phyloP scores from a whole-genome alignment of 805 yeast genomes.

The Yamadazyma sp. region DNA sequence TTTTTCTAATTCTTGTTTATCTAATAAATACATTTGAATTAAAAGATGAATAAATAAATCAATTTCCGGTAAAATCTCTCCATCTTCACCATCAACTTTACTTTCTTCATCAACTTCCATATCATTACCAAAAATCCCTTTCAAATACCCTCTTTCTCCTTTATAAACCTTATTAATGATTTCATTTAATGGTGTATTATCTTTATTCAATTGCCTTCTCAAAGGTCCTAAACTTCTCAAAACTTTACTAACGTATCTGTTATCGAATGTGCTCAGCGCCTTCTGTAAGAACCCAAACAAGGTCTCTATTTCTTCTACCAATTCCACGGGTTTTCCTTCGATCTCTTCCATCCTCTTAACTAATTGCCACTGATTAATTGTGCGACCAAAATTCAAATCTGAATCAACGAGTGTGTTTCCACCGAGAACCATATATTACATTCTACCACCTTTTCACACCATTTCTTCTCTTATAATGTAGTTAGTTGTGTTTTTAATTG shows the following conservation, averaged over 20 bases:
- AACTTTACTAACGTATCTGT: slow-evolving; percentile 82
- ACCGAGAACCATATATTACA: too few relatives aligned
- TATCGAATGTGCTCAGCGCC: slow-evolving; percentile 73
- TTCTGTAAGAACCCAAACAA: slow-evolving; percentile 49
- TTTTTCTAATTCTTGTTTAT: slow-evolving; percentile 47
- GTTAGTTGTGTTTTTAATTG: too few relatives aligned
- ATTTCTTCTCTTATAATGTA: too few relatives aligned
- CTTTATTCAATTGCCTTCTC: slow-evolving; percentile 53
- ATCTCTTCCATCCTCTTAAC: too few relatives aligned
- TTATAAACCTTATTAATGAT: slow-evolving; percentile 54
- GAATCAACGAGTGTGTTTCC: too few relatives aligned
- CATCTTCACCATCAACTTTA: slow-evolving; percentile 21
- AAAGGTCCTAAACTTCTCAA: slow-evolving; percentile 78
- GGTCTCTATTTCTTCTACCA: slow-evolving; percentile 32
- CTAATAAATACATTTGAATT: slow-evolving; percentile 73
- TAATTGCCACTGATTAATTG: too few relatives aligned
- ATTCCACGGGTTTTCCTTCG: not conserved
- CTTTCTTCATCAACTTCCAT: slow-evolving; percentile 16
- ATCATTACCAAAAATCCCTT: slow-evolving; percentile 13
- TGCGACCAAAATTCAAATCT: too few relatives aligned
- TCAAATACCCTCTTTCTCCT: slow-evolving; percentile 27
- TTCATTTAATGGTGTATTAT: slow-evolving; percentile 46
- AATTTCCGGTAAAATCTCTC: slow-evolving; percentile 62
- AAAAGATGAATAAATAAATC: slow-evolving; percentile 77
- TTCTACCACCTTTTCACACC: too few relatives aligned